A percentile compares a stretch with the other conserved stretches of the same genome.
phyloP scores from a whole-genome alignment of 768 basidiomycete genomes.

The Rossbeevera mucosa region DNA sequence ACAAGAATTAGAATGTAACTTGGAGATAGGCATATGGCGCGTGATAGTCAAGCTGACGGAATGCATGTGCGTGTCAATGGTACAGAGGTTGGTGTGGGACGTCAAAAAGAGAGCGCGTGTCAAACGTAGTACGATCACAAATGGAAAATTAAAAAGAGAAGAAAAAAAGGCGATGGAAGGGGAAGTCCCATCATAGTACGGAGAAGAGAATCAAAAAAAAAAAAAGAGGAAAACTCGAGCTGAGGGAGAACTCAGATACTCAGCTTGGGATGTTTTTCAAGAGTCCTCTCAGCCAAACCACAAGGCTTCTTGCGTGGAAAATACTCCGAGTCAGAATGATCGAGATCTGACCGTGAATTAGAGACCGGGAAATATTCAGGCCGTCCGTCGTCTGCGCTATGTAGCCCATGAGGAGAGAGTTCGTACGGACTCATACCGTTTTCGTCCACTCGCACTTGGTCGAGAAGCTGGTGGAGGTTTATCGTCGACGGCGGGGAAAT shows the following conservation, averaged over 20 bases:
- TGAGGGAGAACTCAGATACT: constrained; percentile 19
- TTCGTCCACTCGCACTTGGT: constrained; percentile 20
- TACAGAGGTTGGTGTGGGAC: constrained; percentile 21
- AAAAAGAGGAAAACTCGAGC: constrained; percentile 2
- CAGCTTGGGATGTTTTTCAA: constrained; percentile 27
- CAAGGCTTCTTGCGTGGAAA: constrained; percentile 23
- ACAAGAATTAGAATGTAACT: constrained; percentile 29
- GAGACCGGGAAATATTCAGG: constrained; percentile 34
- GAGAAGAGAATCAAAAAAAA: not conserved
- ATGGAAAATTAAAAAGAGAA: not conserved
- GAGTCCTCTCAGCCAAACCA: constrained; percentile 15
- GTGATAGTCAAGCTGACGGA: constrained; percentile 12
- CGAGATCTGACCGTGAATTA: constrained; percentile 33
- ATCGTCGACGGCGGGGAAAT: constrained; percentile 29
- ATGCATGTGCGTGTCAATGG: constrained; percentile 22
- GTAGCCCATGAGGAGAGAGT: constrained; percentile 18
- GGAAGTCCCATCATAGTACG: not conserved
- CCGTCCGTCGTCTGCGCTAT: constrained; percentile 19
- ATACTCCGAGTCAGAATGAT: constrained; percentile 25
- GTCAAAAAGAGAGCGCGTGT: constrained; percentile 17
- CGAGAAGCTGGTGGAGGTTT: constrained; percentile 26
- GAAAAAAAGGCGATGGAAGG: not conserved
- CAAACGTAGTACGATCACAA: constrained; percentile 10
- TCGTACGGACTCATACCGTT: constrained; percentile 27
- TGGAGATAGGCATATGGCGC: constrained; percentile 22